phyloP scores from a whole-genome alignment of 1,139 yeast genomes.

The Debaryomyces subglobosus region DNA sequence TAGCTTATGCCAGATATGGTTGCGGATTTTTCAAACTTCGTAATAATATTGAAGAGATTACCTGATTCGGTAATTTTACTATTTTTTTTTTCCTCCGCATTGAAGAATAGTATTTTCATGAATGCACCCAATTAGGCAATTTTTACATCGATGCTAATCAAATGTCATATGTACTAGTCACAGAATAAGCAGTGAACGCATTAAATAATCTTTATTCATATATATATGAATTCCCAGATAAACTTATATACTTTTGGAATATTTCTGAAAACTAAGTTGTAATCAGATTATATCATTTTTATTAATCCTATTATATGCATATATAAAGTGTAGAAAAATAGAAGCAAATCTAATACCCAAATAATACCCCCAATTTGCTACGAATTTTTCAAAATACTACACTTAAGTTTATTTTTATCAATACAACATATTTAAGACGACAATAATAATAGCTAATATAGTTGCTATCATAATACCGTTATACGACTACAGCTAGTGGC shows the following conservation, averaged over 20 bases:
- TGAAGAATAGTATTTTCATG: constrained; percentile 1
- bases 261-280: neutral
- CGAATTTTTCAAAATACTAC: neutral
- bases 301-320: neutral
- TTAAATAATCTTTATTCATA: neutral
- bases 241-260: neutral
- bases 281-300: neutral
- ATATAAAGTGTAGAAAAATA: neutral
- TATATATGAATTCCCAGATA: neutral
- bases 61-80: constrained; percentile 2
- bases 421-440: neutral
- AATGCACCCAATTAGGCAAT: constrained; percentile 8
- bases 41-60: neutral
- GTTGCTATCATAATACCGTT: neutral
- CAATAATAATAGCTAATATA: neutral
- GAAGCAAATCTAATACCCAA: constrained; percentile 3
- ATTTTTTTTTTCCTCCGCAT: constrained; percentile 8
- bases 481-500: neutral
- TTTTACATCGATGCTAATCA: constrained; percentile 1
- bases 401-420: neutral
- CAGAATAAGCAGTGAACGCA: neutral
- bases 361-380: constrained; percentile 3
- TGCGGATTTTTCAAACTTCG: neutral
- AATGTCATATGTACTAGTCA: neutral
- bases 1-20: neutral